A percentile compares a stretch with the other conserved stretches of the same genome.
Evolutionary conservation across 805 yeast genomes (phyloP).

Genomic region (Zygosaccharomyces pseudorouxii): DNA sequence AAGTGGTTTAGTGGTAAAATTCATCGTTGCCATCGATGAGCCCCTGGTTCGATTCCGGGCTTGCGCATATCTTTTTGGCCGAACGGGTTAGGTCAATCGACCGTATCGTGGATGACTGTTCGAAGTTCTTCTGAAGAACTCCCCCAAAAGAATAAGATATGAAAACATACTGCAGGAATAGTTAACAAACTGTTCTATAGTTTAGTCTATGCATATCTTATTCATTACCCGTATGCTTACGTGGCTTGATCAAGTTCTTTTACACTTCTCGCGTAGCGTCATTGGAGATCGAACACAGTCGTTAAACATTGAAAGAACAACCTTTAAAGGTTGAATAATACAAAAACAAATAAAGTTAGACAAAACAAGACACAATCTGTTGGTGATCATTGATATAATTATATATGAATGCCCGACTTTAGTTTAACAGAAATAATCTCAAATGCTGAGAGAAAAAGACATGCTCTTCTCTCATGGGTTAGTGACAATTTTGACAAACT

Average conservation of each 20-base stretch:
- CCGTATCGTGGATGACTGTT: too few relatives aligned
- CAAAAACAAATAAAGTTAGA: too few relatives aligned
- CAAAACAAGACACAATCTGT: neutral
- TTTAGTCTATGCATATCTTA: too few relatives aligned
- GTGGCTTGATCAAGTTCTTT: neutral
- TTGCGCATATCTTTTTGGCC: slow-evolving; percentile 10
- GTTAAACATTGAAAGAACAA: neutral
- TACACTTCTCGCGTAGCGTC: neutral
- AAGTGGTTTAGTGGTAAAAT: slow-evolving; percentile 19
- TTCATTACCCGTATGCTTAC: neutral
- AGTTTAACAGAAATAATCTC: slow-evolving; percentile 4
- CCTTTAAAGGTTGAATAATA: neutral
- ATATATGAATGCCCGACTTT: slow-evolving; percentile 1
- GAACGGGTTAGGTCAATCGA: too few relatives aligned
- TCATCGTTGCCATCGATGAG: slow-evolving; percentile 19
- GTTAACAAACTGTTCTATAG: too few relatives aligned
- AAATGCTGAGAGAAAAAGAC: slow-evolving; percentile 17
- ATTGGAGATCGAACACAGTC: neutral
- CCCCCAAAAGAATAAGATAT: too few relatives aligned
- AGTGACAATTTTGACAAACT: slow-evolving; percentile 16
- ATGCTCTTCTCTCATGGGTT: slow-evolving; percentile 25
- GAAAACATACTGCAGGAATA: too few relatives aligned
- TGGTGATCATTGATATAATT: neutral
- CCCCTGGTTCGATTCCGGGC: slow-evolving; percentile 20
- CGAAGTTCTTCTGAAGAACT: too few relatives aligned